These are phyloP conservation scores for Calonectria hongkongensis DNA, from an alignment of 2,329 filamentous ascomycete species.

Conservation along the genomic window DNA sequence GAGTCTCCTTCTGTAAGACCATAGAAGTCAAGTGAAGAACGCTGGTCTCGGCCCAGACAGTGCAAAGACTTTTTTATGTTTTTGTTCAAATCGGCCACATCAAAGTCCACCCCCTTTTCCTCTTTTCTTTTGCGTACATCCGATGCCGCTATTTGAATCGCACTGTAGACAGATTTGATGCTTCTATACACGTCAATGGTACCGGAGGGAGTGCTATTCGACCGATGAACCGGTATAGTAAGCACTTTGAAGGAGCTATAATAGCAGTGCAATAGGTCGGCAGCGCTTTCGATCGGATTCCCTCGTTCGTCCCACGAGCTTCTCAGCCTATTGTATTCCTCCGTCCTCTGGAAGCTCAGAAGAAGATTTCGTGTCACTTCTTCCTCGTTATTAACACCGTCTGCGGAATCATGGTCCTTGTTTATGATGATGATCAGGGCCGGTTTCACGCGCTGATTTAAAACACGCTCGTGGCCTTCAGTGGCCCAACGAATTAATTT, in stretches of 20 bases:
- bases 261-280: constrained; percentile 33
- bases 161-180: constrained; percentile 25
- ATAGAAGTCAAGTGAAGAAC: constrained; percentile 33
- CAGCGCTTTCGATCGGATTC: neutral
- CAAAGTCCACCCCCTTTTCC: neutral
- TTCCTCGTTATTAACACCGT: neutral
- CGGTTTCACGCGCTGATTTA: constrained; percentile 33
- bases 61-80: constrained; percentile 24
- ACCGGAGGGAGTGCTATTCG: neutral
- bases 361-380: neutral
- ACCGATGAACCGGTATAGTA: constrained; percentile 5
- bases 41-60: constrained; percentile 29
- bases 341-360: constrained; percentile 30
- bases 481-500: constrained; percentile 40
- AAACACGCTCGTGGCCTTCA: constrained; percentile 35
- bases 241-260: constrained; percentile 40
- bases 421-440: constrained; percentile 42
- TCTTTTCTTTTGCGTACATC: neutral
- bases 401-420: constrained; percentile 16
- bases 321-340: neutral
- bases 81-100: constrained; percentile 31
- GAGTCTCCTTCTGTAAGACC: constrained; percentile 14
- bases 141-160: neutral
- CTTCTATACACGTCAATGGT: neutral
- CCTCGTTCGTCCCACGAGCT: constrained; percentile 19